Base-by-base conservation (phyloP, 352 stramenopile species). In the Globisporangium middletonii region DNA sequence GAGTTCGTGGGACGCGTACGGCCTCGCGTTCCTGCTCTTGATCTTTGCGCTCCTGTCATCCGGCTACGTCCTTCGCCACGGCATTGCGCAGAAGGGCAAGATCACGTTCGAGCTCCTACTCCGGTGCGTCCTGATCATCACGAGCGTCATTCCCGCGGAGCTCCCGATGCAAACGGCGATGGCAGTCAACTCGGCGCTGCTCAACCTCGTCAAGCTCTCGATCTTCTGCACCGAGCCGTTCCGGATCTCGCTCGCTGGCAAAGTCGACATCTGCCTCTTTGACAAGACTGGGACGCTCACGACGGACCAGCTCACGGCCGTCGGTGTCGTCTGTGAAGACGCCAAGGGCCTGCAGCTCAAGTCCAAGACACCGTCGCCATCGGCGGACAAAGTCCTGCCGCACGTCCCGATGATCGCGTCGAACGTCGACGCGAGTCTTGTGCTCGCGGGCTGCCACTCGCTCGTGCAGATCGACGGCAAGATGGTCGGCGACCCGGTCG, bases 211-310 rank as follows among this genome's bases (percentile, higher is more conserved):
- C 6, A 98, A 98, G 66, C 70, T 97, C 26, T 94, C 78, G 53
- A 95, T 99, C 44, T 99, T 98, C 73, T 99, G 97, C 75, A 99
- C 97, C 0, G 97, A 99, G 66, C 95, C 95, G 27, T 99, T 98
- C 75, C 93, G 97, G 49, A 99, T 99, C 57, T 97, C 97, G 28
- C 71, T 98, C 19, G 97, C 96, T 23, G 97, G 97, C 28, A 96
- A 98, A 53, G 89, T 99, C 2, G 83, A 98, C 67, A 89, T 98
- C 63, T 99, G 96, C 60, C 85, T 96, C 35, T 99, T 99, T 64
- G 97, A 99, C 72, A 99, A 99, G 75, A 99, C 97, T 0, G 97
- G 97, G 28, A 99, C 97, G 7, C 71, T 99, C 38, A 99, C 97
- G 0, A 98, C 86, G 26, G 97, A 99, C 69, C 86, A 98, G 63